phyloP scores from a whole-genome alignment of 345 rosid species.

The Eucalyptus pauciflora region DNA sequence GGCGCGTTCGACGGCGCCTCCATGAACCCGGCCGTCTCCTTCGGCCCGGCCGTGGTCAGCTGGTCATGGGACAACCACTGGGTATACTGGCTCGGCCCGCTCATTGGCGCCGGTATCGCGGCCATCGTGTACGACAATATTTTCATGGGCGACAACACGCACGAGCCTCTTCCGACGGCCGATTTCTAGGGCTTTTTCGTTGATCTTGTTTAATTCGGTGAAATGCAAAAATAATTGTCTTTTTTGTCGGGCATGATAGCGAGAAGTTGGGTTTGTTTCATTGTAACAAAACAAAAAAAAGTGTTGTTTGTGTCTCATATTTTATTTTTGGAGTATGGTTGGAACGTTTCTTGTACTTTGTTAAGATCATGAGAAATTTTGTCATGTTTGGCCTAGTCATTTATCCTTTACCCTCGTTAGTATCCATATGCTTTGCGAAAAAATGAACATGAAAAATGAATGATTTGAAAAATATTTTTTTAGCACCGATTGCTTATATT shows the following conservation, averaged over 20 bases:
- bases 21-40: slow-evolving; percentile 73
- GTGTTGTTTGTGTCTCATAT: background rate
- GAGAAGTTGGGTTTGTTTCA: background rate
- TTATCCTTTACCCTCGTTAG: background rate
- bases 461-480: too few relatives aligned
- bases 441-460: background rate
- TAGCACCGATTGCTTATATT: too few relatives aligned
- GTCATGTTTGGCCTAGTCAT: background rate
- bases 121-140: slow-evolving; percentile 38
- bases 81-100: slow-evolving; percentile 66
- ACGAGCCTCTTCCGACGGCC: slow-evolving; percentile 31
- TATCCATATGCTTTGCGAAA: background rate
- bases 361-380: background rate
- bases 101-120: slow-evolving; percentile 49
- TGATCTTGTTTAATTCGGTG: background rate
- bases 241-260: background rate
- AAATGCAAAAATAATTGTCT: background rate
- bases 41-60: slow-evolving; percentile 70
- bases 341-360: background rate
- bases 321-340: background rate
- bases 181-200: slow-evolving; percentile 11
- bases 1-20: slow-evolving; percentile 40
- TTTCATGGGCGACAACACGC: slow-evolving; percentile 27
- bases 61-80: slow-evolving; percentile 63
- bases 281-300: background rate